Base-by-base conservation (phyloP, 164 flowering plant genomes). In the Piper longum region DNA sequence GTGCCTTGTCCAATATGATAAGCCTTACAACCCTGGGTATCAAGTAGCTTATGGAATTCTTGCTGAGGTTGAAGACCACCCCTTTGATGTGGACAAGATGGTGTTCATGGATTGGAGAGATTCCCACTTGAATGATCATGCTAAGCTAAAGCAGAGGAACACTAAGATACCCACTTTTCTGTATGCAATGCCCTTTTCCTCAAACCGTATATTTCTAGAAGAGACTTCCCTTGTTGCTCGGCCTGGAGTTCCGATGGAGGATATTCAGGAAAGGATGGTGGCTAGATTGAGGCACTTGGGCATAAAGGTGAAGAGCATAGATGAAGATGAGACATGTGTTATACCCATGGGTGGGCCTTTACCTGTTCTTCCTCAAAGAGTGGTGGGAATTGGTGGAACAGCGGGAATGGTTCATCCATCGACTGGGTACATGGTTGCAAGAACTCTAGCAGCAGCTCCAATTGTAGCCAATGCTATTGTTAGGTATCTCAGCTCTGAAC, bases 321-420 rank as follows among this genome's bases (percentile, higher is more conserved):
- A 88, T 73, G 96, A 91, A 71, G 98, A 91, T 71, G 98, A 91
- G 79, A 76, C 72, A 6, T 91, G 98, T 73, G 74, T 88, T 56
- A 91, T 91, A 61, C 96, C 96, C 2, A 91, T 91, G 98, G 98
- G 98, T 12, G 98, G 96, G 1, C 96, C 98, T 3, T 85, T 91
- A n/a, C 98, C 98, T 0, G 93, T 91, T 26, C 79, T 87, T 11
- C 96, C 96, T 67, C 98, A 91, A 67, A 71, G 95, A 71, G 90
- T 91, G 19, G 77, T 91, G 16, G 98, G 98, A 51, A 87, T 91
- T 40, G 96, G 98, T 56, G 98, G 98, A 19, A 88, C 98, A 3
- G 98, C 96, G 6, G 98, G 96, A 4, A 88, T 88, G 98, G 98
- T 91, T 65, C 98, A 91, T 66, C 98, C 98, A 13, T 91, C 98